These are phyloP conservation scores for Silene latifolia DNA, from an alignment of 148 eudicot genomes.

Conservation along the genomic window DNA sequence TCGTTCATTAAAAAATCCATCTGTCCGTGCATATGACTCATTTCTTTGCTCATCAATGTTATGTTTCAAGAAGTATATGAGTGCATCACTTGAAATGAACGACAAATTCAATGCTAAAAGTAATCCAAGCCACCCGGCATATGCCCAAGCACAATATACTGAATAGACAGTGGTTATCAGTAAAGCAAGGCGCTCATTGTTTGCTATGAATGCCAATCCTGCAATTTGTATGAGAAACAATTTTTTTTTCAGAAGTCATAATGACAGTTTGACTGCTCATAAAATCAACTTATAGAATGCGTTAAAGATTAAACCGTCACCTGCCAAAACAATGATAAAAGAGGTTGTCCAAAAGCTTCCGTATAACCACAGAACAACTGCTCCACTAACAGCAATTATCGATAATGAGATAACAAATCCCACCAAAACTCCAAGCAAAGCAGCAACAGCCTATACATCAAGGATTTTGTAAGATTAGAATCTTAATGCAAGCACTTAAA, in stretches of 20 bases:
- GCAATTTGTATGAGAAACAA: slow-evolving; percentile 27
- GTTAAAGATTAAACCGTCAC: slow-evolving; percentile 30
- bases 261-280: not conserved
- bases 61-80: slow-evolving; percentile 60
- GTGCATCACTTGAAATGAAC: slow-evolving; percentile 81
- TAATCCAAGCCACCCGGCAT: slow-evolving; percentile 83
- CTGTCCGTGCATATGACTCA: slow-evolving; percentile 47
- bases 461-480: not conserved
- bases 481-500: slow-evolving; percentile 1
- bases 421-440: slow-evolving; percentile 54
- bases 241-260: not conserved
- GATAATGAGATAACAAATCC: slow-evolving; percentile 53
- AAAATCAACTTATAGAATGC: not conserved
- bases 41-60: slow-evolving; percentile 52
- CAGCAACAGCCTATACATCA: slow-evolving; percentile 51
- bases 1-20: slow-evolving; percentile 50
- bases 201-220: slow-evolving; percentile 66
- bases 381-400: slow-evolving; percentile 40
- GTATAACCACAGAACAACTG: slow-evolving; percentile 40
- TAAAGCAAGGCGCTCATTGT: slow-evolving; percentile 67
- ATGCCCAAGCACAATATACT: slow-evolving; percentile 72
- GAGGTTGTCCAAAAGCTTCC: slow-evolving; percentile 54
- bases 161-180: slow-evolving; percentile 62
- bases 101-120: slow-evolving; percentile 68
- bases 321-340: slow-evolving; percentile 53